Evolutionary conservation across 2,329 filamentous ascomycete genomes (phyloP), one percentile per base, ranked within the genome.

Genomic region (Ophiostoma himal-ulmi): DNA sequence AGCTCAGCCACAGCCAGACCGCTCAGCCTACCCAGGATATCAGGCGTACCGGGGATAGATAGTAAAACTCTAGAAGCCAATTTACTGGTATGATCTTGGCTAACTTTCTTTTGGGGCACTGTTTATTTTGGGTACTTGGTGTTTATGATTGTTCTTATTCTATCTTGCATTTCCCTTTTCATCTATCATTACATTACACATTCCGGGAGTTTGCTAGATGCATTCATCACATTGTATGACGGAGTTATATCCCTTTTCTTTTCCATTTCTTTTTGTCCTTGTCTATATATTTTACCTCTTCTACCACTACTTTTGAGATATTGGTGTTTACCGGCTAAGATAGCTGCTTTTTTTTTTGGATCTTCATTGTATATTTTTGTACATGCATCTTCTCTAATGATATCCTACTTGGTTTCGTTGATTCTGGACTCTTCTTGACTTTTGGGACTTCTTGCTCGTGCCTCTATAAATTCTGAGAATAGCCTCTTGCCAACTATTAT

Each of bases 1-100:
- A 65, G 67, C 65, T 3, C 74, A 73, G 48, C 70, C 72, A 14
- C 72, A 72, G 71, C 74, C 73, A 54, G 69, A 73, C 17, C 68
- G 70, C 17, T 5, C 68, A 6, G 69, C 36, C 1, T 74, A 75
- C 70, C 72, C 70, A 7, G 74, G 74, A 10, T 74, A 72, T 71
- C 72, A 71, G 69, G 41, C 72, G 73, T 83, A 83, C 34, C 72
- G 70, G 22, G 66, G 69, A 5, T 70, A 44, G 62, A 39, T 62
- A 62, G 26, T 1, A 48, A 20, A 48, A 26, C 36, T 62, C 57
- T 62, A 62, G 57, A 62, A 26, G 26, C 57, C 57, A 20, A 39
- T 37, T 22, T n/a, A 37, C 22, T 36, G 36, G 62, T 17, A 39
- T 37, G 3, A 34, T 62, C 57, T 62, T 8, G 57, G 26, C 13